Base-by-base conservation (phyloP, 2,329 filamentous ascomycete genomes). In the Clarireedia homoeocarpa region DNA sequence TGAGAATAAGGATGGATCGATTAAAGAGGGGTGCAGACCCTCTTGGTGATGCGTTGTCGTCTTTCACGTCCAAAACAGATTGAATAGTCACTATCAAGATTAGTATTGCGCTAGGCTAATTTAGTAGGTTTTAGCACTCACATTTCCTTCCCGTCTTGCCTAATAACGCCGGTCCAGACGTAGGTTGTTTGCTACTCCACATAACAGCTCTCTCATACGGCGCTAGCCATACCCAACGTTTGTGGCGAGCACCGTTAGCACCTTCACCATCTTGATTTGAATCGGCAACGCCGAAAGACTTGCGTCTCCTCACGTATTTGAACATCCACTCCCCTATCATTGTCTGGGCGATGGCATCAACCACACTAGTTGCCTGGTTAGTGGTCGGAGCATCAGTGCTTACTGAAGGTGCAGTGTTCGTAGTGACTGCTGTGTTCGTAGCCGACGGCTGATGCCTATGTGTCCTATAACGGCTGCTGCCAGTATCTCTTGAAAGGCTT, bases 241-340 rank as follows among this genome's bases (percentile, higher is more conserved):
- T 96, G 71, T 99, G 94, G 30, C 94, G 87, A 62, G 83, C 83
- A 64, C 80, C 83, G 61, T 76, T 79, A 20, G 75, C 77, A 58
- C 87, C 84, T 71, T 88, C 84, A 60, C 78, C 86, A 66, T 91
- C 84, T 60, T 83, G 79, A 62, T 79, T 82, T 24, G 75, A 78
- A 46, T 91, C 88, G 3, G 80, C 74, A 53, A 92, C 83, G 20
- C 90, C 90, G 69, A 99, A 97, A 0, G 92, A 95, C 73, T 91
- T 96, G 62, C 92, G 83, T 69, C 89, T 82, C 51, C 89, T 81
- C 36, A 92, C 87, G 66, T 95, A 94, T 71, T 95, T 95, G 76
- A 86, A 91, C 88, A 95, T 92, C 88, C 89, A 94, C 67, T 97
- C 94, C 39, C 94, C 94, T 30, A 99, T 90, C 94, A 99, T 99